phyloP scores from a whole-genome alignment of 2,329 filamentous ascomycete species.

The Ceratocystis albifundus region DNA sequence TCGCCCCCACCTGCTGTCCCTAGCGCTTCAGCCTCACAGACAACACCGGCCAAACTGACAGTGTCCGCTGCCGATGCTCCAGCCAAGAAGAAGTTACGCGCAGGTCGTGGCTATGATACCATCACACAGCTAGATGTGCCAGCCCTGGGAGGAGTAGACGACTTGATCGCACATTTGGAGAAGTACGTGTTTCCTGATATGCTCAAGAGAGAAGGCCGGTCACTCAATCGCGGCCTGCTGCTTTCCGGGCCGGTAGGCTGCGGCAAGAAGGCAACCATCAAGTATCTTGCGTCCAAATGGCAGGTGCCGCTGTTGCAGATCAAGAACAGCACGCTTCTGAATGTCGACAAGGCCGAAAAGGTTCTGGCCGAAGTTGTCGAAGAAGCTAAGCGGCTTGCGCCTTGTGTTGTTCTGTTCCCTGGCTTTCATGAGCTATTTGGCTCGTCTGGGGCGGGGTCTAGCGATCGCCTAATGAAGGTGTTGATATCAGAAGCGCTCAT shows the following conservation, averaged over 20 bases:
- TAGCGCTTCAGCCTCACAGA: neutral
- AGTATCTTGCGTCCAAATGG: constrained; percentile 59
- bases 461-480: constrained; percentile 57
- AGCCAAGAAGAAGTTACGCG: constrained; percentile 29
- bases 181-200: constrained; percentile 20
- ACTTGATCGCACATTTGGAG: constrained; percentile 24
- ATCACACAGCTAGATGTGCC: constrained; percentile 26
- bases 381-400: constrained; percentile 72
- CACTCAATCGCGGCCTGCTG: constrained; percentile 44
- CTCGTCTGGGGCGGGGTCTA: constrained; percentile 30
- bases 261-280: constrained; percentile 67
- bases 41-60: constrained; percentile 15
- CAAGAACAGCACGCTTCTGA: constrained; percentile 29
- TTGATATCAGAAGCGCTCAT: constrained; percentile 17
- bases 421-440: constrained; percentile 56
- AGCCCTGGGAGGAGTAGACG: constrained; percentile 29
- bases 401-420: constrained; percentile 83
- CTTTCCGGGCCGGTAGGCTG: constrained; percentile 70
- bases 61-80: constrained; percentile 20
- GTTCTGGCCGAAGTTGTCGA: constrained; percentile 38
- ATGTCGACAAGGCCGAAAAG: constrained; percentile 34
- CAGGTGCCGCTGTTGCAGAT: constrained; percentile 60
- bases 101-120: constrained; percentile 29
- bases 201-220: constrained; percentile 16
- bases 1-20: constrained; percentile 23